Conservation (phyloP, 805 yeast genomes). For the Wickerhamomyces canadensis region DNA sequence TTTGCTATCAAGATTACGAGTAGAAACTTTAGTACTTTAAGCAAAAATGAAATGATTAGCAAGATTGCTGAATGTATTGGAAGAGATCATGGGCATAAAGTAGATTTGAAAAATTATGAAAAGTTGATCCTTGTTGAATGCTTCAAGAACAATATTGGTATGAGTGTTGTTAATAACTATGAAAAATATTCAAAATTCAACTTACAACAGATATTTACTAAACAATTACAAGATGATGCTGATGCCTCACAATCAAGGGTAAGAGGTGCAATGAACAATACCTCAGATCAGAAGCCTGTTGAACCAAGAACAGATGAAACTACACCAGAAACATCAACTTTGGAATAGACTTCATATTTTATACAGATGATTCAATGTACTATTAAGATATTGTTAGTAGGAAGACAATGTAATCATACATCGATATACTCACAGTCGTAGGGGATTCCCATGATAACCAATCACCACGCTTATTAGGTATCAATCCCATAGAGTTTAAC, state of each 20-base stretch:
- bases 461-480: constrained; percentile 83
- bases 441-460: constrained; percentile 84
- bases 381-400: constrained; percentile 6
- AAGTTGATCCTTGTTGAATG: constrained; percentile 80
- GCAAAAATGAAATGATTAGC: constrained; percentile 67
- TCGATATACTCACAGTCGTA: constrained; percentile 20
- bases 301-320: too few species aligned
- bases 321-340: too few species aligned
- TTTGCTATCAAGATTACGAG: constrained; percentile 81
- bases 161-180: constrained; percentile 71
- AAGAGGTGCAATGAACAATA: background rate
- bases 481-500: constrained; percentile 79
- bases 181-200: constrained; percentile 64
- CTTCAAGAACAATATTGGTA: constrained; percentile 83
- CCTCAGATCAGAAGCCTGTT: too few species aligned
- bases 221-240: constrained; percentile 16
- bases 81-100: constrained; percentile 61
- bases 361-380: constrained; percentile 11
- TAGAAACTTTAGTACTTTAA: constrained; percentile 71
- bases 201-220: constrained; percentile 70
- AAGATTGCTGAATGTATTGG: constrained; percentile 71
- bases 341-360: background rate
- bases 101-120: constrained; percentile 76
- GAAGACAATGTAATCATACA: too few species aligned
- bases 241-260: constrained; percentile 13